Evolutionary conservation across 495 filamentous ascomycete species (phyloP).

Genomic region (Xylaria palmicola): DNA sequence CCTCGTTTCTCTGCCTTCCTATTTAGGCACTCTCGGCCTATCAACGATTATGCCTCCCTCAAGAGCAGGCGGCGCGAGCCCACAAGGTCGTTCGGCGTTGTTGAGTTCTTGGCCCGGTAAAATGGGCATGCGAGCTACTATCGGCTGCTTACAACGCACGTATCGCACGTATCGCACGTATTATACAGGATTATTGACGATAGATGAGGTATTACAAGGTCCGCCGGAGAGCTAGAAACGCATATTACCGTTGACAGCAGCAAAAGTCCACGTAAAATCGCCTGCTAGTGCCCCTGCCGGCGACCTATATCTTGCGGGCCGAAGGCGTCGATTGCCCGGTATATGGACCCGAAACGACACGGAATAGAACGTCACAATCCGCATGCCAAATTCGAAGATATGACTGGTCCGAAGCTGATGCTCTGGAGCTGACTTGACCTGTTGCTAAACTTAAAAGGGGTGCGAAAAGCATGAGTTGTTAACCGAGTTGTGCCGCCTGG

Average conservation of each 20-base stretch:
- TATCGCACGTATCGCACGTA: constrained; percentile 5
- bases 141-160: constrained; percentile 2
- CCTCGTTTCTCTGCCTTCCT: constrained; percentile 10
- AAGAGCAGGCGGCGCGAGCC: constrained; percentile 7
- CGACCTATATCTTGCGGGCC: constrained; percentile 14
- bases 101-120: neutral
- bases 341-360: constrained; percentile 14
- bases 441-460: constrained; percentile 17
- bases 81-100: constrained; percentile 3
- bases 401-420: constrained; percentile 12
- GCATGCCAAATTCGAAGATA: constrained; percentile 21
- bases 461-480: neutral
- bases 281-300: constrained; percentile 14
- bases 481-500: constrained; percentile 15
- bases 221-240: constrained; percentile 14
- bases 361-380: constrained; percentile 10
- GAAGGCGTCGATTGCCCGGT: constrained; percentile 20
- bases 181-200: neutral
- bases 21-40: constrained; percentile 11
- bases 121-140: constrained; percentile 4
- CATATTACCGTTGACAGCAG: constrained; percentile 18
- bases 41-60: constrained; percentile 12
- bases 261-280: constrained; percentile 15
- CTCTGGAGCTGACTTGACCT: constrained; percentile 17
- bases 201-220: constrained; percentile 5